phyloP scores from a whole-genome alignment of 2,329 filamentous ascomycete genomes.

The Ceratocystis huliohia region DNA sequence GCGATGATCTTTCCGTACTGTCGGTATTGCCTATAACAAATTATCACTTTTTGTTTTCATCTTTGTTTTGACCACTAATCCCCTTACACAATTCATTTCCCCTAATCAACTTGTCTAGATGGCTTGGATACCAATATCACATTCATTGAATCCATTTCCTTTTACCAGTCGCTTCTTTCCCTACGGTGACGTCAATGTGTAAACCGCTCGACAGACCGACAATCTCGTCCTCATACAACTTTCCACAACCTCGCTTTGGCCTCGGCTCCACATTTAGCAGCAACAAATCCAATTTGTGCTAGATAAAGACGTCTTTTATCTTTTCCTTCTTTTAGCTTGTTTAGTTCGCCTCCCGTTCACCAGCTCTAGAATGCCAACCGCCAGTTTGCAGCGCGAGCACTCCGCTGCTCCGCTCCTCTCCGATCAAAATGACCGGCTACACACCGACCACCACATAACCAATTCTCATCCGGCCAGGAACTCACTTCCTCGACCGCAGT shows the following conservation, averaged over 20 bases:
- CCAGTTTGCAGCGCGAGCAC: constrained; percentile 10
- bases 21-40: background rate
- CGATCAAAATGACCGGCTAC: background rate
- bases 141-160: constrained; percentile 2
- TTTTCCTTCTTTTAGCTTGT: background rate
- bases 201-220: background rate
- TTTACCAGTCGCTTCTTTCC: background rate
- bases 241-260: background rate
- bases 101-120: constrained; percentile 1
- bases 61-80: background rate
- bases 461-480: background rate
- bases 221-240: background rate
- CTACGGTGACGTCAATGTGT: constrained; percentile 7
- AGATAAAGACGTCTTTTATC: background rate
- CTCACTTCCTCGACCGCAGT: background rate
- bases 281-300: background rate
- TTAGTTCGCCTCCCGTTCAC: background rate
- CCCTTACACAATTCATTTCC: background rate
- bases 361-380: constrained; percentile 4
- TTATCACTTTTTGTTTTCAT: background rate
- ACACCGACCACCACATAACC: background rate
- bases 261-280: background rate
- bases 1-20: background rate
- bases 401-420: constrained; percentile 17
- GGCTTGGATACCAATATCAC: constrained; percentile 4